A percentile compares a stretch with the other conserved stretches of the same genome.
Evolutionary conservation across 2,329 filamentous ascomycete species (phyloP).

Genomic region (Neofusicoccum sp.): DNA sequence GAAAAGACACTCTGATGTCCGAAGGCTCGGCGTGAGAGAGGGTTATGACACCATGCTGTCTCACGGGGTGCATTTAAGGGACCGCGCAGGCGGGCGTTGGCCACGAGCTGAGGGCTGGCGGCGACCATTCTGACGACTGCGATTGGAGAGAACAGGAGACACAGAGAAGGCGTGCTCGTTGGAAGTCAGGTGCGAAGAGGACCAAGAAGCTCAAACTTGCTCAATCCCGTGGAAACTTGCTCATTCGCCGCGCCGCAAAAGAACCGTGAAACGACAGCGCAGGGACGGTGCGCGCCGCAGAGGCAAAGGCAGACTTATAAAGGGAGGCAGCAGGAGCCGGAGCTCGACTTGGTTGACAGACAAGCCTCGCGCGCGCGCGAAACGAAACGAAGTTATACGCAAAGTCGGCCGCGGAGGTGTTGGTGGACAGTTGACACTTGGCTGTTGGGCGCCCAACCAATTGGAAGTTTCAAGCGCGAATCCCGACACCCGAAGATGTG

Average conservation of each 20-base stretch:
- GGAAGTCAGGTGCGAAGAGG: neutral
- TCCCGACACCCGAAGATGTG: slow-evolving; percentile 11
- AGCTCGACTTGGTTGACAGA: neutral
- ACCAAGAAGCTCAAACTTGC: slow-evolving; percentile 18
- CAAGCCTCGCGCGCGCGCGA: neutral
- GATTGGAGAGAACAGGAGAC: neutral
- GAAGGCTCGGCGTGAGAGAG: neutral
- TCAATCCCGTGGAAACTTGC: slow-evolving; percentile 16
- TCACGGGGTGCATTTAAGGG: neutral
- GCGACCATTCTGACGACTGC: neutral
- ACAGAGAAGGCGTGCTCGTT: neutral
- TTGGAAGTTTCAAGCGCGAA: neutral
- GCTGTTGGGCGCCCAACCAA: slow-evolving; percentile 1
- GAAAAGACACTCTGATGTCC: slow-evolving; percentile 3
- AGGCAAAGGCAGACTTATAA: neutral
- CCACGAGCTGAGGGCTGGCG: neutral
- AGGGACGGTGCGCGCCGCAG: neutral
- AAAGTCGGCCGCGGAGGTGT: neutral
- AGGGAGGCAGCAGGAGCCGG: neutral
- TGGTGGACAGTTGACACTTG: slow-evolving; percentile 11
- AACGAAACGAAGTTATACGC: neutral
- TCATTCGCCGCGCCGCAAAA: slow-evolving; percentile 2
- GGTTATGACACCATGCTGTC: slow-evolving; percentile 17
- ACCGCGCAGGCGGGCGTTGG: neutral
- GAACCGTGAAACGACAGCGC: neutral